A percentile compares a stretch with the other conserved stretches of the same genome.
phyloP scores from a whole-genome alignment of 495 filamentous ascomycete species.

The Penicillium chermesinum region DNA sequence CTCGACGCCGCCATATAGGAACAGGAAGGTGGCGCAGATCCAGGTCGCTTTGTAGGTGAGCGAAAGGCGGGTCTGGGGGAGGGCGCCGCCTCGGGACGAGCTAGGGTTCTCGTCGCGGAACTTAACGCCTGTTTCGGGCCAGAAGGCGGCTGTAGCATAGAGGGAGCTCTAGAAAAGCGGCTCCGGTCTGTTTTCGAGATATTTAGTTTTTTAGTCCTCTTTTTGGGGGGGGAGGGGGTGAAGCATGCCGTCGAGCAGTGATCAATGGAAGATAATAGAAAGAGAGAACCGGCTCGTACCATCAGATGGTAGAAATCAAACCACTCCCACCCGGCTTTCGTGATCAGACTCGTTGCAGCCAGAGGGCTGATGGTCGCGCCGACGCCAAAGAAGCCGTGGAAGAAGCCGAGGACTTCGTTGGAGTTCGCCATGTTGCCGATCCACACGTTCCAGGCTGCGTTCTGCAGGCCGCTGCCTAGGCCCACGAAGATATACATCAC shows the following conservation, averaged over 20 bases:
- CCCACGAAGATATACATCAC: conserved; percentile 51
- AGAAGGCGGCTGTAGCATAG: conserved; percentile 54
- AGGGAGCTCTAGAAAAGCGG: conserved; percentile 53
- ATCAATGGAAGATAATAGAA: no score
- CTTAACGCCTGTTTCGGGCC: conserved; percentile 36
- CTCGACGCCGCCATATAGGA: conserved; percentile 72
- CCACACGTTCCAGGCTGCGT: conserved; percentile 60
- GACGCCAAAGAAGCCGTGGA: conserved; percentile 55
- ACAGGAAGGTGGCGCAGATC: conserved; percentile 63
- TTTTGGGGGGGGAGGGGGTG: no score
- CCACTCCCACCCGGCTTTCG: conserved; percentile 44
- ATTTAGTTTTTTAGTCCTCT: no score
- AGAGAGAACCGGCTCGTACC: conserved; percentile 17
- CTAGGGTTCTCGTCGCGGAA: conserved; percentile 23
- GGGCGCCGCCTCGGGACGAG: conserved; percentile 25
- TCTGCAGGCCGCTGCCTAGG: conserved; percentile 51
- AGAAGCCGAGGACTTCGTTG: conserved; percentile 50
- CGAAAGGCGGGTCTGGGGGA: conserved; percentile 50
- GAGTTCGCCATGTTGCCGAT: conserved; percentile 53
- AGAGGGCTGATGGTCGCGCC: conserved; percentile 51
- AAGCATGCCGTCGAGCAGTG: no score
- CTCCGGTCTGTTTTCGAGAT: conserved; percentile 51
- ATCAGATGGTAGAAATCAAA: conserved; percentile 57
- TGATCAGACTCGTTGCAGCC: conserved; percentile 52
- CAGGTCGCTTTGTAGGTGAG: conserved; percentile 53